A percentile compares a stretch with the other conserved stretches of the same genome.
Conservation (phyloP, 2,329 filamentous ascomycete species). For the Ceratocystis cubensis region DNA sequence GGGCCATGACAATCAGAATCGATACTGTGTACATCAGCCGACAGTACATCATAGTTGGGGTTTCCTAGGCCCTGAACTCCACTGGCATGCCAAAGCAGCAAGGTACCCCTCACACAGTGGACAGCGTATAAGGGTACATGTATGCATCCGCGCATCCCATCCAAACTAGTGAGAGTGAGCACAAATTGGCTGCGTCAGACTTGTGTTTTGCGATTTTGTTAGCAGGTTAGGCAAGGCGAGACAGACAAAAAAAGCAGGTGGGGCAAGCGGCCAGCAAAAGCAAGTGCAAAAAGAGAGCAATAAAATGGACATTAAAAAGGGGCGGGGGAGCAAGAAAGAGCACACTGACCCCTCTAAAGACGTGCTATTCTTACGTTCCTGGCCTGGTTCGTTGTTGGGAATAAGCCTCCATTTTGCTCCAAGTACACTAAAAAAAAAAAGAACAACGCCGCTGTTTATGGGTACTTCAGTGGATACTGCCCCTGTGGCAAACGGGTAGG, state of each 20-base stretch:
- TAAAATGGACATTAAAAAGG: background rate
- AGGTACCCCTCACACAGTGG: slow-evolving; percentile 1
- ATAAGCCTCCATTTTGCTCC: too few species aligned
- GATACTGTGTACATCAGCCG: slow-evolving; percentile 7
- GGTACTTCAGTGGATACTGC: slow-evolving; percentile 5
- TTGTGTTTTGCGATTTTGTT: background rate
- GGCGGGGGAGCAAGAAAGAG: background rate
- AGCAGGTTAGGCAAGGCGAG: background rate
- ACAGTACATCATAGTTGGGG: slow-evolving; percentile 5
- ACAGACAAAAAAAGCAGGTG: background rate
- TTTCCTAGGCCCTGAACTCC: background rate
- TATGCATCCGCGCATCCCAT: background rate
- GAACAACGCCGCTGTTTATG: background rate
- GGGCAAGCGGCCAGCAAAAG: background rate
- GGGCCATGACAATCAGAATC: background rate
- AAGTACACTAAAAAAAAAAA: background rate
- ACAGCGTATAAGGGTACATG: background rate
- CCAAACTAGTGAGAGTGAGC: background rate
- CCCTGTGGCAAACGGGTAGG: slow-evolving; percentile 6
- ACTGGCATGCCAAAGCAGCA: background rate
- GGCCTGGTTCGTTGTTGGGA: background rate
- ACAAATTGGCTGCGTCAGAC: background rate
- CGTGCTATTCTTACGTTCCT: background rate
- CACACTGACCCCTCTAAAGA: background rate
- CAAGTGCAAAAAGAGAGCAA: background rate